phyloP scores from a whole-genome alignment of 495 filamentous ascomycete species.

The Aspergillus mulundensis region DNA sequence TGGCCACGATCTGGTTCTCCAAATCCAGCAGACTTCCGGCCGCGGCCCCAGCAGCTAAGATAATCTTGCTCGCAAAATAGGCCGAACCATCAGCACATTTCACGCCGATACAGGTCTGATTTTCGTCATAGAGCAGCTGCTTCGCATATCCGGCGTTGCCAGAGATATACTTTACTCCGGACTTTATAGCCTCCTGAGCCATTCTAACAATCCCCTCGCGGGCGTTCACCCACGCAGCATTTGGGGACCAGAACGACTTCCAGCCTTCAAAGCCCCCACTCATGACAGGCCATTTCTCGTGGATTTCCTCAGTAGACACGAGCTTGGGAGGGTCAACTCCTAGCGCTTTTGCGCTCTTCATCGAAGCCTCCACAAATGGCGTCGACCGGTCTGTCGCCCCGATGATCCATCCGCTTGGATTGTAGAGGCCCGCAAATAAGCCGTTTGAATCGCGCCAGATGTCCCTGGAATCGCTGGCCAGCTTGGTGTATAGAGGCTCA shows the following conservation, averaged over 20 bases:
- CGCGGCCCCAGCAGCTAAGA: constrained; percentile 13
- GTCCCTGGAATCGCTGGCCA: constrained; percentile 21
- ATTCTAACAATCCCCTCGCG: constrained; percentile 25
- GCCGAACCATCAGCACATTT: constrained; percentile 29
- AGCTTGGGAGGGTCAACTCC: constrained; percentile 17
- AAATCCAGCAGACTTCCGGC: constrained; percentile 34
- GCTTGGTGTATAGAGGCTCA: constrained; percentile 22
- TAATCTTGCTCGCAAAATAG: constrained; percentile 28
- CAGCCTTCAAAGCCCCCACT: constrained; percentile 11
- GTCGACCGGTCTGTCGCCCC: constrained; percentile 19
- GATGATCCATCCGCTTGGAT: constrained; percentile 30
- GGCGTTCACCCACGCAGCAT: constrained; percentile 27
- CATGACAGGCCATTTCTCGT: constrained; percentile 18
- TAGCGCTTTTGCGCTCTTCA: constrained; percentile 19
- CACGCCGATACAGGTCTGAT: constrained; percentile 25
- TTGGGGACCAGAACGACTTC: constrained; percentile 27
- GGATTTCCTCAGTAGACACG: constrained; percentile 22
- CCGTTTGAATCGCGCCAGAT: constrained; percentile 20
- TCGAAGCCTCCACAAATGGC: constrained; percentile 26
- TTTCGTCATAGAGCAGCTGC: constrained; percentile 17
- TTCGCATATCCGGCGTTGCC: constrained; percentile 22
- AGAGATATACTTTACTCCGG: constrained; percentile 28
- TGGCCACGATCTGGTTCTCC: constrained; percentile 26
- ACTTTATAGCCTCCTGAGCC: constrained; percentile 21
- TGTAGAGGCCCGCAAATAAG: constrained; percentile 26